Evolutionary conservation across 306 rosid species (phyloP), one percentile per base, ranked within the genome.

Genomic region (Pueraria montana): DNA sequence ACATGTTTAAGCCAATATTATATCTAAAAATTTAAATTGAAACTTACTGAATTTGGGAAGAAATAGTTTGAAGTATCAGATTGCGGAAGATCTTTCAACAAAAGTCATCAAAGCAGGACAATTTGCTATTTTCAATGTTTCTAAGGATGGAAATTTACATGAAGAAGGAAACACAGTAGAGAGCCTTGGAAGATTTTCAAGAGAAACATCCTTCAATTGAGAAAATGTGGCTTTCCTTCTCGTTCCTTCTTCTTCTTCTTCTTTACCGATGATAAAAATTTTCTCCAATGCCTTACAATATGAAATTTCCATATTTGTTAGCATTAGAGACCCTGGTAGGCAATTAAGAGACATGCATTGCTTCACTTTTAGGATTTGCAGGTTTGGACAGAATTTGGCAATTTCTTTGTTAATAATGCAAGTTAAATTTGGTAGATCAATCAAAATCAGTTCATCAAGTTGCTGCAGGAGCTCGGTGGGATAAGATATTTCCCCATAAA

Each of bases 81-180:
- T 12, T 12, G 6, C 27, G 40, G 11, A 27, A 6, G 4, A 52
- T n/a, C 59, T n/a, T 52, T 16, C 26, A 40, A 48, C 34, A 46
- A 77, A 63, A 26, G 32, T 46, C 36, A 2, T 46, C 0, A 64
- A 1, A 24, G 63, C 36, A n/a, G n/a, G n/a, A n/a, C n/a, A n/a
- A n/a, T n/a, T n/a, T n/a, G n/a, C n/a, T n/a, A n/a, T n/a, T n/a
- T 10, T 11, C 38, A 64, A 78, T 49, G 9, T 32, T 65, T 27
- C 26, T 32, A 78, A 32, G 8, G 52, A 78, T n/a, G 64, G 74
- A 78, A 77, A 62, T 62, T 27, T 23, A 42, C 2, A 68, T 43
- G 1, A 1, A 27, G 3, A 27, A 27, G 32, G 32, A 27, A 27
- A 27, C 1, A 27, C 32, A 27, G 3, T 27, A 27, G 3, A 27